Conservation (phyloP, 257 asterid species). For the Nicotiana tomentosiformis region DNA sequence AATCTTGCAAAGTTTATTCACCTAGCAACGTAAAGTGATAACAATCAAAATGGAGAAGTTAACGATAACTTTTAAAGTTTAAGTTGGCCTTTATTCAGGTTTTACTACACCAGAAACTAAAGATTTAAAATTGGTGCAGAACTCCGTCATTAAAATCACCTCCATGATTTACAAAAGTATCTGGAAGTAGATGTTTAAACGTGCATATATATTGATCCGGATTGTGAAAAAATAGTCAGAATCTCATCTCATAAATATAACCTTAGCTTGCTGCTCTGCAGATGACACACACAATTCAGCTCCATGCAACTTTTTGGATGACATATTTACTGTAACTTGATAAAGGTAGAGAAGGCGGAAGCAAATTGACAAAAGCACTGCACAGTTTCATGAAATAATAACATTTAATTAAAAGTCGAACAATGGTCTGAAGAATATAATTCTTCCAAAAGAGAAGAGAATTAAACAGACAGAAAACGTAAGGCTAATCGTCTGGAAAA, state of each 20-base stretch:
- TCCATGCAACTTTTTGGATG: slow-evolving; percentile 20
- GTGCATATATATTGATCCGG: neutral
- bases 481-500: neutral
- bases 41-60: too few species aligned
- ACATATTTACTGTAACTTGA: slow-evolving; percentile 23
- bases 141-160: too few species aligned
- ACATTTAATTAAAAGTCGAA: too few species aligned
- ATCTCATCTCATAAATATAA: too few species aligned
- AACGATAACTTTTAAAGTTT: too few species aligned
- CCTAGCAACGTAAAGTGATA: neutral
- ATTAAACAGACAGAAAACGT: neutral
- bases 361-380: neutral
- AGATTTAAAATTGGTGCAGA: too few species aligned
- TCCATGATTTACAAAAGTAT: neutral
- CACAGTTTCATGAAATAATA: neutral
- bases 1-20: neutral
- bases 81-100: neutral
- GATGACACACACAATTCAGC: slow-evolving; percentile 17
- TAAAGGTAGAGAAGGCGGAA: neutral
- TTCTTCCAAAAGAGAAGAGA: neutral
- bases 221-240: neutral
- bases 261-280: slow-evolving; percentile 41
- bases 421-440: neutral
- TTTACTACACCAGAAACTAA: neutral
- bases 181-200: neutral